Conservation (phyloP, 2,329 filamentous ascomycete species). For the Orbilia brochopaga region DNA sequence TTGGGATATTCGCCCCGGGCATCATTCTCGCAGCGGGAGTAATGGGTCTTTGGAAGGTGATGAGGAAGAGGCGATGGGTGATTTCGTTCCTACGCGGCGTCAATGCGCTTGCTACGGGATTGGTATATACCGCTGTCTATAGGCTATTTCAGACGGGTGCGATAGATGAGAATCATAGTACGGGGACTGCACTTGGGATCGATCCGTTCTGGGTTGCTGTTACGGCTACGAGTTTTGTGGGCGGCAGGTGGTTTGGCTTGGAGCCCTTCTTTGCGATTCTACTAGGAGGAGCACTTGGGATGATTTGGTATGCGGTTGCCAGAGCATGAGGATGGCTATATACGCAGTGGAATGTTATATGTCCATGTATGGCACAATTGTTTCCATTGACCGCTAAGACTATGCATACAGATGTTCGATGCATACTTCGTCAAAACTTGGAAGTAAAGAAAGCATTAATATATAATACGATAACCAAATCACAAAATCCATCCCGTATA, state of each 20-base stretch:
- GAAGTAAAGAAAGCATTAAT: too few species aligned
- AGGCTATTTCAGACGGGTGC: conserved; percentile 68
- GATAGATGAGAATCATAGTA: conserved; percentile 62
- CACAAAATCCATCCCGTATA: too few species aligned
- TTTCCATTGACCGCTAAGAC: too few species aligned
- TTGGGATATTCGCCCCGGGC: conserved; percentile 64
- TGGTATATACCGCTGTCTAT: conserved; percentile 70
- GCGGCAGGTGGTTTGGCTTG: conserved; percentile 40
- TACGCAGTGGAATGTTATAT: too few species aligned
- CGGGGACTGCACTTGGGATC: conserved; percentile 63
- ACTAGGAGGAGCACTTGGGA: conserved; percentile 25
- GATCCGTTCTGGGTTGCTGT: conserved; percentile 71
- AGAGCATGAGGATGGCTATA: conserved; percentile 7
- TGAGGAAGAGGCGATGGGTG: conserved; percentile 62
- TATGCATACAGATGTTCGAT: too few species aligned
- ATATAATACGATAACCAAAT: too few species aligned
- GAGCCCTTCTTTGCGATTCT: conserved; percentile 27
- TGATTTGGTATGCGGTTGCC: conserved; percentile 29
- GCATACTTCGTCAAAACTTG: too few species aligned
- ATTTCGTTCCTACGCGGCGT: conserved; percentile 64
- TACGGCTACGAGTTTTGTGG: conserved; percentile 58
- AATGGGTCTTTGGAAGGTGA: conserved; percentile 65
- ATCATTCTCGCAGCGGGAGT: conserved; percentile 63
- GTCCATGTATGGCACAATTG: too few species aligned
- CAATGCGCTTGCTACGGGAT: conserved; percentile 67